phyloP scores from a whole-genome alignment of 148 eudicot genomes.

The Rhododendron mucronatum region DNA sequence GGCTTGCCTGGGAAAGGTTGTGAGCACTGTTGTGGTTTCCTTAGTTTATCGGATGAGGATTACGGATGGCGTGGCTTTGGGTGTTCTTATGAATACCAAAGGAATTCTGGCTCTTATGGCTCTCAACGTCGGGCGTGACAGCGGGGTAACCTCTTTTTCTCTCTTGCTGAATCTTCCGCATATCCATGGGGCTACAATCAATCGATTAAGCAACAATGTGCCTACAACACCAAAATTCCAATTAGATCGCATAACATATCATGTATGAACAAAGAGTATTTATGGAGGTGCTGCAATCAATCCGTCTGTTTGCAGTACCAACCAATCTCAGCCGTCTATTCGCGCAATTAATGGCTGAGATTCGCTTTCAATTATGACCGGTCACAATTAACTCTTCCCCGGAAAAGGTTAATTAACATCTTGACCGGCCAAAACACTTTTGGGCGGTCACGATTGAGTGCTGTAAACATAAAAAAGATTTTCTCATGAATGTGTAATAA shows the following conservation, averaged over 20 bases:
- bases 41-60: not conserved
- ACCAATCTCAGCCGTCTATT: too few species aligned
- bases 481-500: not conserved
- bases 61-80: slow-evolving; percentile 20
- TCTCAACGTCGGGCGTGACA: slow-evolving; percentile 9
- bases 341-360: too few species aligned
- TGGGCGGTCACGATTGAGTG: too few species aligned
- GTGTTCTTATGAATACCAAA: slow-evolving; percentile 21
- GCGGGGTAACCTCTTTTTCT: slow-evolving; percentile 10
- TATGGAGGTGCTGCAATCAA: too few species aligned
- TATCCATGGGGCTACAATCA: not conserved
- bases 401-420: too few species aligned
- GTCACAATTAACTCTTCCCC: too few species aligned
- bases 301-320: too few species aligned
- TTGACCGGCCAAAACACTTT: too few species aligned
- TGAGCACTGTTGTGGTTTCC: slow-evolving; percentile 12
- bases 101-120: slow-evolving; percentile 13
- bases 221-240: not conserved
- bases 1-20: slow-evolving; percentile 12
- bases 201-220: not conserved
- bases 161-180: not conserved
- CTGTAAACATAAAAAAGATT: too few species aligned
- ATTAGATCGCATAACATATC: not conserved
- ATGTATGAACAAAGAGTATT: not conserved
- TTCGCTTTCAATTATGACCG: too few species aligned